Evolutionary conservation across 208 protist species (phyloP).

Genomic region (Acanthamoeba sp.): DNA sequence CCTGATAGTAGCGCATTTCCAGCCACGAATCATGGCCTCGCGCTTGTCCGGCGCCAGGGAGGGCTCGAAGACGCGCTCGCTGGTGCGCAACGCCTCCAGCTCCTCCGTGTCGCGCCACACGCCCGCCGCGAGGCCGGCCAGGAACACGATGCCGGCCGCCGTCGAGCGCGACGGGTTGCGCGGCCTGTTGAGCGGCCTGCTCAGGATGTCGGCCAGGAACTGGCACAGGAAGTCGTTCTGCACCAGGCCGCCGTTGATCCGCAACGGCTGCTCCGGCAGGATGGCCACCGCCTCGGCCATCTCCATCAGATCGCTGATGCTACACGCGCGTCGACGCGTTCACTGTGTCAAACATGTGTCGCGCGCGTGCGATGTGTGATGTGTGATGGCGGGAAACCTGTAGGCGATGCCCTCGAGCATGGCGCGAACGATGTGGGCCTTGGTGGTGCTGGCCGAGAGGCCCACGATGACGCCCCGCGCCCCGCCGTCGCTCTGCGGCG

Average conservation of each 20-base stretch:
- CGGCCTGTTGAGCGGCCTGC: constrained; percentile 28
- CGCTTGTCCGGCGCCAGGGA: constrained; percentile 53
- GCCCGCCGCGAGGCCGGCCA: constrained; percentile 71
- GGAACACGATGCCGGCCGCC: constrained; percentile 69
- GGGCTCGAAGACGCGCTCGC: constrained; percentile 62
- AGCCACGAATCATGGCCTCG: constrained; percentile 71
- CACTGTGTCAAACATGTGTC: not conserved
- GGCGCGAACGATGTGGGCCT: constrained; percentile 80
- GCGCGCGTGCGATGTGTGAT: not conserved
- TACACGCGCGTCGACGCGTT: not conserved
- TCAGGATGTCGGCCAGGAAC: constrained; percentile 74
- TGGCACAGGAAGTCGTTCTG: constrained; percentile 85
- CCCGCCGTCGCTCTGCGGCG: constrained; percentile 88
- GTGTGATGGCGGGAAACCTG: constrained; percentile 63
- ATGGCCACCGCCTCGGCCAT: constrained; percentile 6
- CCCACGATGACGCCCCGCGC: constrained; percentile 78
- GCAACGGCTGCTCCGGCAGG: not conserved
- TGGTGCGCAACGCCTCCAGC: constrained; percentile 18
- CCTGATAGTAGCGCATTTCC: constrained; percentile 73
- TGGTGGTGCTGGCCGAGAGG: constrained; percentile 68
- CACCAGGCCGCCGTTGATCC: constrained; percentile 79
- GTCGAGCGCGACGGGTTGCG: constrained; percentile 66
- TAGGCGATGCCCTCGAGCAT: constrained; percentile 79
- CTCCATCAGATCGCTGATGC: constrained; percentile 79
- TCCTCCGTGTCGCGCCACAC: constrained; percentile 79